Conservation (phyloP, 352 stramenopile species). For the Globisporangium takayamanum region DNA sequence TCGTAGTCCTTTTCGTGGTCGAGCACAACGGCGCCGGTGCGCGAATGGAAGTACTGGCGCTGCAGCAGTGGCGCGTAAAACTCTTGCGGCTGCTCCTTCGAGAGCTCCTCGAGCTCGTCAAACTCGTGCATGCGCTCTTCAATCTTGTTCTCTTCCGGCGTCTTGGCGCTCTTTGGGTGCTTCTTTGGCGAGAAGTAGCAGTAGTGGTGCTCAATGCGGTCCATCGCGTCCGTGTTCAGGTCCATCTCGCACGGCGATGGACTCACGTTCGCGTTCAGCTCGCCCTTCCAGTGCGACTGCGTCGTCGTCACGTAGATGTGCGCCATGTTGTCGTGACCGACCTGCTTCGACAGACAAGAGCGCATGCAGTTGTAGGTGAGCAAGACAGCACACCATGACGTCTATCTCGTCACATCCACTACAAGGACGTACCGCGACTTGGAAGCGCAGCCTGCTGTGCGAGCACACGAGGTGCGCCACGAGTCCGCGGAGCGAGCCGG, state of each 20-base stretch:
- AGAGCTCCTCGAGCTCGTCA: conserved; percentile 57
- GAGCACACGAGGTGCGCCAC: conserved; percentile 72
- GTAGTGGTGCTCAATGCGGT: conserved; percentile 63
- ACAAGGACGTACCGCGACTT: conserved; percentile 39
- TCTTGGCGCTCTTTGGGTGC: conserved; percentile 14
- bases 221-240: conserved; percentile 38
- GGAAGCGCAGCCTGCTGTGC: conserved; percentile 75
- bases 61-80: conserved; percentile 73
- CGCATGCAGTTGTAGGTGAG: not conserved
- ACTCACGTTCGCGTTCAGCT: conserved; percentile 19
- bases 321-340: conserved; percentile 71
- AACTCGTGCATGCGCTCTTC: conserved; percentile 69
- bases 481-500: conserved; percentile 60
- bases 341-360: conserved; percentile 15
- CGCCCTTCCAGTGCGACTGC: conserved; percentile 19
- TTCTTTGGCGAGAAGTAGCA: conserved; percentile 55
- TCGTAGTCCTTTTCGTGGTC: conserved; percentile 84
- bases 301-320: conserved; percentile 79
- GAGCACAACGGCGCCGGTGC: conserved; percentile 73
- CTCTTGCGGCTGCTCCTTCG: conserved; percentile 45
- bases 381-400: too few species aligned
- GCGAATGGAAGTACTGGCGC: conserved; percentile 87
- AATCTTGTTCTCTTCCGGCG: conserved; percentile 26
- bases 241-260: conserved; percentile 49
- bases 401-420: not conserved